Conservation (phyloP, 2,329 filamentous ascomycete species). For the Ilyonectria robusta region DNA sequence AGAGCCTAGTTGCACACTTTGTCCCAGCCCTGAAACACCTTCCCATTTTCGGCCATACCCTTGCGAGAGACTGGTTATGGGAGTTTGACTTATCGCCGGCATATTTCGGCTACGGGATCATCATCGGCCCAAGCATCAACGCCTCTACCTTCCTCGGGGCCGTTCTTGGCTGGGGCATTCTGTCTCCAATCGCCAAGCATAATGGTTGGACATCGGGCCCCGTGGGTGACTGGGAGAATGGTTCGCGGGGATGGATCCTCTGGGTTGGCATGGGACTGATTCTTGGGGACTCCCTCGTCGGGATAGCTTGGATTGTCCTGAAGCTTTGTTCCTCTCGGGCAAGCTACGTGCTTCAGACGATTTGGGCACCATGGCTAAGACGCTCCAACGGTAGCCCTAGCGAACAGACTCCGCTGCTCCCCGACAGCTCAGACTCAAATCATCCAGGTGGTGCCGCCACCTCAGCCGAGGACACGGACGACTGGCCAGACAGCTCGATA, state of each 20-base stretch:
- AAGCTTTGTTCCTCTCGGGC: neutral
- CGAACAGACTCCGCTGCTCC: neutral
- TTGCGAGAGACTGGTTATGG: slow-evolving; percentile 89
- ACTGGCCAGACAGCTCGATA: slow-evolving; percentile 3
- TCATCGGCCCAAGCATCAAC: slow-evolving; percentile 92
- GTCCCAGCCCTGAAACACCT: slow-evolving; percentile 79
- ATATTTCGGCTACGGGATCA: slow-evolving; percentile 92
- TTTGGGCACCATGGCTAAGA: too few species aligned
- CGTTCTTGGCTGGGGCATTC: slow-evolving; percentile 84
- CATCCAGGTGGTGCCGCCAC: too few species aligned
- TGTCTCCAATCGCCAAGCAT: slow-evolving; percentile 86
- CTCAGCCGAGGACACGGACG: neutral
- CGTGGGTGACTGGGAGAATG: slow-evolving; percentile 85
- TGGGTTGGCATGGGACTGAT: slow-evolving; percentile 70
- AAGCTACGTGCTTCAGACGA: too few species aligned
- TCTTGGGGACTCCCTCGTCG: neutral
- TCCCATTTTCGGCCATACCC: slow-evolving; percentile 79
- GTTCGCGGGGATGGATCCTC: slow-evolving; percentile 96
- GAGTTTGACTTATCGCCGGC: slow-evolving; percentile 90
- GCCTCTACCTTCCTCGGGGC: slow-evolving; percentile 91
- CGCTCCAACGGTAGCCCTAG: neutral
- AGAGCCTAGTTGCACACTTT: too few species aligned
- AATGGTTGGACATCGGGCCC: slow-evolving; percentile 86
- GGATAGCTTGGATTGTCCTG: slow-evolving; percentile 4
- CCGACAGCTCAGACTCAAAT: neutral